Evolutionary conservation across 73 alveolate species (phyloP).

Genomic region (Durusdinium trenchii): DNA sequence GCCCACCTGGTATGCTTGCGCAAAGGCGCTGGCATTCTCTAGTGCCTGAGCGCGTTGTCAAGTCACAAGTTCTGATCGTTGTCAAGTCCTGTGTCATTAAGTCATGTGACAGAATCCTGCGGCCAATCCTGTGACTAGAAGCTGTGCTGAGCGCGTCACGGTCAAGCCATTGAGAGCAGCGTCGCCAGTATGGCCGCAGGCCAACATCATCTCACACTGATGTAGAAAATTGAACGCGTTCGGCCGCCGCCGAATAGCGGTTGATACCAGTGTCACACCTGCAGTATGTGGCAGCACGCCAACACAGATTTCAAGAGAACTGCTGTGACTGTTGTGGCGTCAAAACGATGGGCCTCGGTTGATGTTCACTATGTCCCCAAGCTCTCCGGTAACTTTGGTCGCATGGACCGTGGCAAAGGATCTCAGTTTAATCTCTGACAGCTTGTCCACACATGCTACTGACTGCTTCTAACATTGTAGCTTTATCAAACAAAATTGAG

Average conservation of each 20-base stretch:
- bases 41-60: conserved; percentile 3
- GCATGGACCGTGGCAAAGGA: not conserved
- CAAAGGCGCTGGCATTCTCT: not conserved
- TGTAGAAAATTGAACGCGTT: not conserved
- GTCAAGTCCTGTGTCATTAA: too few relatives aligned
- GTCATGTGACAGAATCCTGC: not conserved
- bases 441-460: not conserved
- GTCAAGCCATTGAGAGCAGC: not conserved
- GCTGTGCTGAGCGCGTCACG: not conserved
- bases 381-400: not conserved
- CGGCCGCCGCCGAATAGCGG: not conserved
- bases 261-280: not conserved
- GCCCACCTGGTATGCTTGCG: not conserved
- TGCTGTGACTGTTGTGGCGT: too few relatives aligned
- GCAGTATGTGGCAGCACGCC: not conserved
- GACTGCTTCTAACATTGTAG: too few relatives aligned
- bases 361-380: not conserved
- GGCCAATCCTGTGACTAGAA: too few relatives aligned
- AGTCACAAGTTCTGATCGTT: too few relatives aligned
- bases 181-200: not conserved
- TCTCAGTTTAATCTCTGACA: not conserved
- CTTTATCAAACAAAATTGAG: not conserved
- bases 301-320: too few relatives aligned
- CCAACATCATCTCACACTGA: not conserved
- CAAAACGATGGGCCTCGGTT: not conserved